These are phyloP conservation scores for Wickerhamiella galacta DNA, from an alignment of 805 yeast species.

Conservation along the genomic window DNA sequence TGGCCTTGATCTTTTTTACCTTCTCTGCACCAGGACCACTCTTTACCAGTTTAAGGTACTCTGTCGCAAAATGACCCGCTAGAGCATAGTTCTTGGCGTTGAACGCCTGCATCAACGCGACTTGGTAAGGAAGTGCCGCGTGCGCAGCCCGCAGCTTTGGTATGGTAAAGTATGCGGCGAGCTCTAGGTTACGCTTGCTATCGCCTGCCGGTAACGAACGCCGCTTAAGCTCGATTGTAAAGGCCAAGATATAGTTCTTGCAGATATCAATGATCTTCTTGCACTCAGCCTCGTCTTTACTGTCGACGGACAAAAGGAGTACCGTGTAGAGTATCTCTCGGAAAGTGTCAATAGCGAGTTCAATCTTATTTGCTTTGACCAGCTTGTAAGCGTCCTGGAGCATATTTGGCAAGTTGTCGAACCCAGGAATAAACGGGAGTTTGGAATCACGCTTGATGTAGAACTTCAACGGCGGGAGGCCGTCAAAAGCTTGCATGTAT, in stretches of 20 bases:
- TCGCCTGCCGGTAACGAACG: conserved; percentile 51
- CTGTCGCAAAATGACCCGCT: conserved; percentile 80
- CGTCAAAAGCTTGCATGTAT: conserved; percentile 56
- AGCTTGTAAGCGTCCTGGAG: conserved; percentile 61
- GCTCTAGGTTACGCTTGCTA: conserved; percentile 72
- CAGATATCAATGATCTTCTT: conserved; percentile 53
- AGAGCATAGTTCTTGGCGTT: conserved; percentile 73
- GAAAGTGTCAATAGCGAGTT: conserved; percentile 64
- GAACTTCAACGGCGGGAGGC: conserved; percentile 50
- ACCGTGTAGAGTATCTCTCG: conserved; percentile 63
- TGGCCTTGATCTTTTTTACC: conserved; percentile 66
- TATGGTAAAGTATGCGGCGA: conserved; percentile 90
- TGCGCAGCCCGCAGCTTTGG: conserved; percentile 71
- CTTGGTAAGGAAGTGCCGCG: conserved; percentile 74
- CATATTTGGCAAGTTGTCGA: conserved; percentile 42
- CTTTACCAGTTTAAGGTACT: conserved; percentile 52
- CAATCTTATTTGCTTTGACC: conserved; percentile 71
- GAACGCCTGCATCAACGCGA: conserved; percentile 87
- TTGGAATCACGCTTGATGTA: conserved; percentile 55
- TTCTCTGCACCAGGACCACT: conserved; percentile 65
- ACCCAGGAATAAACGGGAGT: conserved; percentile 62
- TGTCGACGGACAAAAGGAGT: conserved; percentile 51
- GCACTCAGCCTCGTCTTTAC: conserved; percentile 64
- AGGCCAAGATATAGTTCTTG: conserved; percentile 81
- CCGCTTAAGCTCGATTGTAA: conserved; percentile 79